phyloP scores from a whole-genome alignment of 1,284 basidiomycete genomes.

The Sporisorium scitamineum region DNA sequence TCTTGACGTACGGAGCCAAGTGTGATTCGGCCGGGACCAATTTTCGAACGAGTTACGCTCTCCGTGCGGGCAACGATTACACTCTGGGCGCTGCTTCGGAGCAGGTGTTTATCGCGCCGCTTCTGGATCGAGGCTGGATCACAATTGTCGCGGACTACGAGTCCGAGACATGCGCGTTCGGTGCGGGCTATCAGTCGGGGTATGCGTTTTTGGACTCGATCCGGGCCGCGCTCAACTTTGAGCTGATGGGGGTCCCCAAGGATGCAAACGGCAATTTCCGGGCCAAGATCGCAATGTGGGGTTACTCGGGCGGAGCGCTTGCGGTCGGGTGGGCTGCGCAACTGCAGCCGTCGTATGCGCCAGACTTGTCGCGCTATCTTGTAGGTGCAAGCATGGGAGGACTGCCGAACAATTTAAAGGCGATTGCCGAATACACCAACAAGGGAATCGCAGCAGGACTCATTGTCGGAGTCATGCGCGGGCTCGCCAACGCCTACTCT shows the following conservation, averaged over 20 bases:
- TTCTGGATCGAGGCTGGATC: conserved; percentile 59
- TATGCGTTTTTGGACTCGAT: conserved; percentile 60
- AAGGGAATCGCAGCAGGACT: conserved; percentile 50
- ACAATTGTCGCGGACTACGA: conserved; percentile 63
- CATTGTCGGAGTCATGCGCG: conserved; percentile 54
- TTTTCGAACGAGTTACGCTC: conserved; percentile 48
- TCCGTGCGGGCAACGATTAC: conserved; percentile 40
- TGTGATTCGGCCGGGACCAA: conserved; percentile 44
- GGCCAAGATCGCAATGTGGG: conserved; percentile 54
- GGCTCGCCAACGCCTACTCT: conserved; percentile 52
- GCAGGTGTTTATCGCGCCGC: conserved; percentile 55
- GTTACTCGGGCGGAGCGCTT: conserved; percentile 65
- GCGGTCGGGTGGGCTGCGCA: conserved; percentile 63
- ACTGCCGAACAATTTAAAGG: conserved; percentile 53
- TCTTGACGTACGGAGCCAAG: conserved; percentile 42
- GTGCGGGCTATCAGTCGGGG: conserved; percentile 53
- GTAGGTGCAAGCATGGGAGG: conserved; percentile 61
- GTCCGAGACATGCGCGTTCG: conserved; percentile 58
- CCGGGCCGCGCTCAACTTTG: conserved; percentile 50
- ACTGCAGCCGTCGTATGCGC: conserved; percentile 52
- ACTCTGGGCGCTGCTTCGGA: conserved; percentile 49
- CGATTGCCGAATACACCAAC: conserved; percentile 43
- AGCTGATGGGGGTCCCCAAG: conserved; percentile 36
- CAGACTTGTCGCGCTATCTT: conserved; percentile 47
- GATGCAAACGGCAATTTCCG: conserved; percentile 9